Conservation (phyloP, 768 basidiomycete genomes). For the Termitomyces heimii region DNA sequence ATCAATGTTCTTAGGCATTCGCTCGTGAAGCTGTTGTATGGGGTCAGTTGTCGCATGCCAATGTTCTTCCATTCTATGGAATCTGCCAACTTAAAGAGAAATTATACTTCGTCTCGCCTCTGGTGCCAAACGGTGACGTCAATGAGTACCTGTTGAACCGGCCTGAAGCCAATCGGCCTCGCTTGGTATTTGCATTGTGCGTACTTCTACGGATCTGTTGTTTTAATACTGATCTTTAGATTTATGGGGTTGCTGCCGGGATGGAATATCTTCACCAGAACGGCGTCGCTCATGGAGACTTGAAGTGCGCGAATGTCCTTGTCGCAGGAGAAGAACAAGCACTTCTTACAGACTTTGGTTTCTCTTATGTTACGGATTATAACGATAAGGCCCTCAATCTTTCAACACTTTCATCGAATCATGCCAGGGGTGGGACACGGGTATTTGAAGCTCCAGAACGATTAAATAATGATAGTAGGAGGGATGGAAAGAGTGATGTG, state of each 20-base stretch:
- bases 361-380: conserved; percentile 10
- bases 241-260: conserved; percentile 25
- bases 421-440: conserved; percentile 17
- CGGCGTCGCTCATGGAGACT: conserved; percentile 37
- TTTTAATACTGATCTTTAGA: conserved; percentile 11
- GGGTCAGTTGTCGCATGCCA: background rate
- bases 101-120: conserved; percentile 29
- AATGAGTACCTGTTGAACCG: conserved; percentile 15
- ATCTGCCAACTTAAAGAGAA: conserved; percentile 18
- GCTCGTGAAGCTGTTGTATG: background rate
- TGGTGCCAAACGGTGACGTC: conserved; percentile 30
- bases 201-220: conserved; percentile 11
- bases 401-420: conserved; percentile 9
- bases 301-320: conserved; percentile 44
- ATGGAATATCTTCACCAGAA: conserved; percentile 26
- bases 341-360: conserved; percentile 29
- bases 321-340: conserved; percentile 32
- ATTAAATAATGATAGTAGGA: conserved; percentile 13
- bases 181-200: background rate
- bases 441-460: conserved; percentile 25
- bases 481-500: conserved; percentile 3
- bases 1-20: conserved; percentile 15
- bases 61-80: conserved; percentile 1
- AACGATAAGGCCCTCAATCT: conserved; percentile 12
- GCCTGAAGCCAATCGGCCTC: conserved; percentile 12